Evolutionary conservation across 768 basidiomycete species (phyloP).

Genomic region (Rhodocollybia butyracea): DNA sequence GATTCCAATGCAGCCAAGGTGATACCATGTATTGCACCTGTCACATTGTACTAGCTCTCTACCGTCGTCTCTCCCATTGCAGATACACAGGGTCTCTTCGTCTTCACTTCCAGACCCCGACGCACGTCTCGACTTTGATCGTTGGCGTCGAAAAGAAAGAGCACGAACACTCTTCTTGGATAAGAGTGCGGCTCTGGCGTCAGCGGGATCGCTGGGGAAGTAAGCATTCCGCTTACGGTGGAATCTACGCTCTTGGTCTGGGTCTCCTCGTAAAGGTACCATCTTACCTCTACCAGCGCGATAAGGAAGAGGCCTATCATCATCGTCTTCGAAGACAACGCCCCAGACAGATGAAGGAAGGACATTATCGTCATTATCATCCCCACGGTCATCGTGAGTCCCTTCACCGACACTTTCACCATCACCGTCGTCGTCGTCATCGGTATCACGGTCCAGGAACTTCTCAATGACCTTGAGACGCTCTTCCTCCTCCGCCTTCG

Average conservation of each 20-base stretch:
- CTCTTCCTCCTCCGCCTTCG: slow-evolving; percentile 55
- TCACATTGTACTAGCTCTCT: slow-evolving; percentile 83
- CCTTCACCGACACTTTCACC: slow-evolving; percentile 11
- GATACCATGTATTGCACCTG: slow-evolving; percentile 77
- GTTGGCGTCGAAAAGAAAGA: slow-evolving; percentile 43
- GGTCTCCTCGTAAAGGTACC: slow-evolving; percentile 49
- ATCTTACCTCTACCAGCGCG: slow-evolving; percentile 56
- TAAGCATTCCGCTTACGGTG: slow-evolving; percentile 29
- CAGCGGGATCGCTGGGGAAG: slow-evolving; percentile 67
- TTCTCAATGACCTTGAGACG: slow-evolving; percentile 63
- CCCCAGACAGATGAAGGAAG: slow-evolving; percentile 26
- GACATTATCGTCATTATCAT: slow-evolving; percentile 28
- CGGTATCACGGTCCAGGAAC: slow-evolving; percentile 73
- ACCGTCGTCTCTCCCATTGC: slow-evolving; percentile 64
- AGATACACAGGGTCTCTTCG: slow-evolving; percentile 61
- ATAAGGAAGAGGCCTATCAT: slow-evolving; percentile 25
- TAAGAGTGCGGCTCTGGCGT: slow-evolving; percentile 69
- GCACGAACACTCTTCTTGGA: slow-evolving; percentile 69
- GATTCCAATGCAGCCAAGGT: slow-evolving; percentile 78
- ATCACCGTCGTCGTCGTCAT: slow-evolving; percentile 49
- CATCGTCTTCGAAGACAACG: slow-evolving; percentile 24
- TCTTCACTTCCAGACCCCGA: slow-evolving; percentile 35
- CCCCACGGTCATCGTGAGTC: slow-evolving; percentile 1
- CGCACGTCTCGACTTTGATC: slow-evolving; percentile 9
- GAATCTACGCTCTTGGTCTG: slow-evolving; percentile 21